A percentile compares a stretch with the other conserved stretches of the same genome.
Conservation (phyloP, 2,329 filamentous ascomycete genomes). For the Penicillium sp. region DNA sequence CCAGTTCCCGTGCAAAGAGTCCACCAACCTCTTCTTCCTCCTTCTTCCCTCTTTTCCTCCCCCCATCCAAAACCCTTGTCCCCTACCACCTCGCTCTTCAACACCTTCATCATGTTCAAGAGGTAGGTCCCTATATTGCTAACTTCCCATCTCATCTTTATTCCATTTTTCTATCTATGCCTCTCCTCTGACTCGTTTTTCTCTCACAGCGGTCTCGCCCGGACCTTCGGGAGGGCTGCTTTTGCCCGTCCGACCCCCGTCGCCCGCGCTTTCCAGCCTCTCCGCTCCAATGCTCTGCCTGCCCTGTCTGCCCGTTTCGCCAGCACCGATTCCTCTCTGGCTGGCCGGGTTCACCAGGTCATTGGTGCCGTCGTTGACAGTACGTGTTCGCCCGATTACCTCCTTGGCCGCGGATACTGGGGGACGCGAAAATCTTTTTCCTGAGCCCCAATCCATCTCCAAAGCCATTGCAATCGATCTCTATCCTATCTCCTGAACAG, state of each 20-base stretch:
- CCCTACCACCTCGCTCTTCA: conserved; percentile 37
- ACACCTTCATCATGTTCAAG: conserved; percentile 58
- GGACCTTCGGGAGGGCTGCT: conserved; percentile 59
- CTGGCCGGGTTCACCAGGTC: conserved; percentile 71
- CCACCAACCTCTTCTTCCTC: conserved; percentile 34
- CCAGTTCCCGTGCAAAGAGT: conserved; percentile 28
- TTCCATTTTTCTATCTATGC: conserved; percentile 25
- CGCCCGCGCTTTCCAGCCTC: conserved; percentile 54
- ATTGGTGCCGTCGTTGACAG: conserved; percentile 99
- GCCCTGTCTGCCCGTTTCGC: conserved; percentile 59
- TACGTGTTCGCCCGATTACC: conserved; percentile 48
- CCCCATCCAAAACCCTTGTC: conserved; percentile 22
- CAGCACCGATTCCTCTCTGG: conserved; percentile 52
- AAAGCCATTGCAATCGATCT: conserved; percentile 29
- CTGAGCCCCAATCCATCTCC: conserved; percentile 37
- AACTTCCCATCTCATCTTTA: conserved; percentile 16
- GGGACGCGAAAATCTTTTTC: conserved; percentile 43
- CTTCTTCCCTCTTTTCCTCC: conserved; percentile 31
- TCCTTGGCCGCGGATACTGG: conserved; percentile 20
- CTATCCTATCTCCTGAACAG: conserved; percentile 21
- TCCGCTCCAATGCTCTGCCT: conserved; percentile 55
- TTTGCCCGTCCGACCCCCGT: conserved; percentile 54
- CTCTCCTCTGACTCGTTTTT: conserved; percentile 23
- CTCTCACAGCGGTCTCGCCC: conserved; percentile 57
- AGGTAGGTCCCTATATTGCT: conserved; percentile 44